Conservation (phyloP, 371 early-diverging fungal species). For the Mortierella sp. region DNA sequence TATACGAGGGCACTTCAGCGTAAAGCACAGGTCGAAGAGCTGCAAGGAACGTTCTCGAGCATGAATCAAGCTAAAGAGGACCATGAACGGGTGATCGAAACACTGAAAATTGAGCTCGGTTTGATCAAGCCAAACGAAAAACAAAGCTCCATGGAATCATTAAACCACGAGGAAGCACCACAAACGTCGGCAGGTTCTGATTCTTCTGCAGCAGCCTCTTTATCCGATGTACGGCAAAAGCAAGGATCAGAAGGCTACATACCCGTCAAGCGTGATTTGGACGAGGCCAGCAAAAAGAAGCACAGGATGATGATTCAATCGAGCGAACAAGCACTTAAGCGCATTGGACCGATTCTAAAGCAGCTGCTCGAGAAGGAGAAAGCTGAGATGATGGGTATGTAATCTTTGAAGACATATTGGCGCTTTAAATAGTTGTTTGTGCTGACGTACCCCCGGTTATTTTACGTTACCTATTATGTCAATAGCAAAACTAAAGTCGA, state of each 20-base stretch:
- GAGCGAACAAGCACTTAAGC: slow-evolving; percentile 46
- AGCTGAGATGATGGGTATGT: slow-evolving; percentile 75
- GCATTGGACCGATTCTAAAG: slow-evolving; percentile 48
- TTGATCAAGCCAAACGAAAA: slow-evolving; percentile 44
- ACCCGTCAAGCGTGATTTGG: slow-evolving; percentile 28
- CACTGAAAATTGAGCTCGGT: slow-evolving; percentile 40
- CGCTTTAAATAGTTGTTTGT: not conserved
- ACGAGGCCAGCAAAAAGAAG: slow-evolving; percentile 30
- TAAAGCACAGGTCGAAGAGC: slow-evolving; percentile 86
- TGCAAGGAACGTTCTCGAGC: slow-evolving; percentile 61
- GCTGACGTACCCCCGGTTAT: not conserved
- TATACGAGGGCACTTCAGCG: slow-evolving; percentile 88
- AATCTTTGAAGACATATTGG: not conserved
- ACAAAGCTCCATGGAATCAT: not conserved
- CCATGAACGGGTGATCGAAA: slow-evolving; percentile 55
- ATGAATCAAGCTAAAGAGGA: slow-evolving; percentile 70
- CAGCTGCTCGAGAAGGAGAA: slow-evolving; percentile 72
- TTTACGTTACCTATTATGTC: not conserved
- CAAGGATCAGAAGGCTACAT: not conserved
- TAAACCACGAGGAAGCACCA: not conserved
- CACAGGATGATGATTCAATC: slow-evolving; percentile 37
- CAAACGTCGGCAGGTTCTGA: slow-evolving; percentile 2
- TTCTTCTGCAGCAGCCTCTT: not conserved
- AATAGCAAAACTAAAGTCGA: slow-evolving; percentile 73
- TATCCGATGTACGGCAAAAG: too few relatives aligned